phyloP scores from a whole-genome alignment of 2,329 filamentous ascomycete genomes.

The Kalaharituber pfeilii region DNA sequence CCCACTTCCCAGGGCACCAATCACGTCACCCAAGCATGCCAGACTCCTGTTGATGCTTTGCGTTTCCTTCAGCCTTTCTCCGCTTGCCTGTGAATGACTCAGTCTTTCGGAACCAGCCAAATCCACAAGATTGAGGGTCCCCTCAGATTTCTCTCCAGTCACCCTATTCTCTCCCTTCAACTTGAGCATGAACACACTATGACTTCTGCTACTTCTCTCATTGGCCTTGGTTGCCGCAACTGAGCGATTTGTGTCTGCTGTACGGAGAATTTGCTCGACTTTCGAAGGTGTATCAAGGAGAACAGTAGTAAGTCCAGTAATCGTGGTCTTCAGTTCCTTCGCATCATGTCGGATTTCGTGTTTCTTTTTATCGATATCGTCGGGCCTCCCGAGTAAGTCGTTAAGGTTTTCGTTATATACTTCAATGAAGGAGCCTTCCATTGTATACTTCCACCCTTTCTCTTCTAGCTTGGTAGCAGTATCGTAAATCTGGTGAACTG shows the following conservation, averaged over 20 bases:
- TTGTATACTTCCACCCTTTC: constrained; percentile 85
- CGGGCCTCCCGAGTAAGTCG: constrained; percentile 60
- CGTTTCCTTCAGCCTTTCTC: constrained; percentile 78
- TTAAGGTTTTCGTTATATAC: constrained; percentile 97
- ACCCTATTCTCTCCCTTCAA: constrained; percentile 47
- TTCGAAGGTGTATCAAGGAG: constrained; percentile 59
- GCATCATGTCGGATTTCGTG: constrained; percentile 82
- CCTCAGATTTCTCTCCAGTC: constrained; percentile 72
- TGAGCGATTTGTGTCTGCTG: constrained; percentile 70
- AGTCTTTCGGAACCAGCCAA: constrained; percentile 82
- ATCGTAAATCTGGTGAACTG: constrained; percentile 83
- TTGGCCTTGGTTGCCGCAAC: constrained; percentile 97
- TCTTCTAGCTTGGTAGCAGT: constrained; percentile 68
- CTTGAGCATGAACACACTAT: constrained; percentile 85
- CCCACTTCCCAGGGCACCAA: constrained; percentile 73
- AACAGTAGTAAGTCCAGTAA: constrained; percentile 64
- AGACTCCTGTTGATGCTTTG: constrained; percentile 95
- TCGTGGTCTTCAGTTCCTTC: constrained; percentile 58
- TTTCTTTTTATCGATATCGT: constrained; percentile 60
- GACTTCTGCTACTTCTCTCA: constrained; percentile 79
- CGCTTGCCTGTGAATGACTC: constrained; percentile 71
- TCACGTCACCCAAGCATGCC: constrained; percentile 83
- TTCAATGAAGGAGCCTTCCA: constrained; percentile 90
- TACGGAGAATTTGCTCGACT: constrained; percentile 61
- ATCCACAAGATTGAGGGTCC: constrained; percentile 88